Percentiles rank a stretch among this genome's conserved stretches.
phyloP scores from a whole-genome alignment of 2,329 filamentous ascomycete species.

The Trichophyton mentagrophytes region DNA sequence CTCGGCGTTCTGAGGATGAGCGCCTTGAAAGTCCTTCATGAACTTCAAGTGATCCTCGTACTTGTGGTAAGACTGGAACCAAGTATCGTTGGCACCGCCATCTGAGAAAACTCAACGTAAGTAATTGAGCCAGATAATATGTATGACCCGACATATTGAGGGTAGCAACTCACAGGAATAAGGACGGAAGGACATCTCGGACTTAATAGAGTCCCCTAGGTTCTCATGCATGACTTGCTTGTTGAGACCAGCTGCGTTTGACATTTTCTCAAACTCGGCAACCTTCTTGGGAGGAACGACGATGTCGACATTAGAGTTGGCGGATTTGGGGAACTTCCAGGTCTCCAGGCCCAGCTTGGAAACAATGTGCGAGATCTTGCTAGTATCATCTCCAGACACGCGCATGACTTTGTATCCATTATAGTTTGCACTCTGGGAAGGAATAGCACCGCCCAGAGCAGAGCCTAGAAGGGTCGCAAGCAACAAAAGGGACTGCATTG shows the following conservation, averaged over 20 bases:
- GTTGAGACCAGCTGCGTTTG: conserved; percentile 18
- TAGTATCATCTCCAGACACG: conserved; percentile 9
- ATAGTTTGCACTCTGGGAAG: conserved; percentile 9
- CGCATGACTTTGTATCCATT: conserved; percentile 17
- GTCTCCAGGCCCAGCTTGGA: conserved; percentile 11
- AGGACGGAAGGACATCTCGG: conserved; percentile 20
- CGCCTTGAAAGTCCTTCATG: conserved; percentile 35
- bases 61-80: conserved; percentile 43
- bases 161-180: conserved; percentile 7
- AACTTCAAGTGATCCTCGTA: conserved; percentile 42
- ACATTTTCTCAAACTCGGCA: conserved; percentile 27
- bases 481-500: conserved; percentile 10
- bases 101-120: conserved; percentile 7
- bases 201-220: conserved; percentile 32
- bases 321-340: conserved; percentile 14
- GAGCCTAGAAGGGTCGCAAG: conserved; percentile 10
- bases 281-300: conserved; percentile 31
- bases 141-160: too few relatives aligned
- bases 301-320: conserved; percentile 27
- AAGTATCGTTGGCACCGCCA: conserved; percentile 26
- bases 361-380: conserved; percentile 13
- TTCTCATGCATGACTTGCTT: conserved; percentile 32
- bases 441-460: conserved; percentile 7
- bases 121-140: background rate
- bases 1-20: conserved; percentile 37